Conservation (phyloP, 805 yeast genomes). For the Yamadazyma kitorensis region DNA sequence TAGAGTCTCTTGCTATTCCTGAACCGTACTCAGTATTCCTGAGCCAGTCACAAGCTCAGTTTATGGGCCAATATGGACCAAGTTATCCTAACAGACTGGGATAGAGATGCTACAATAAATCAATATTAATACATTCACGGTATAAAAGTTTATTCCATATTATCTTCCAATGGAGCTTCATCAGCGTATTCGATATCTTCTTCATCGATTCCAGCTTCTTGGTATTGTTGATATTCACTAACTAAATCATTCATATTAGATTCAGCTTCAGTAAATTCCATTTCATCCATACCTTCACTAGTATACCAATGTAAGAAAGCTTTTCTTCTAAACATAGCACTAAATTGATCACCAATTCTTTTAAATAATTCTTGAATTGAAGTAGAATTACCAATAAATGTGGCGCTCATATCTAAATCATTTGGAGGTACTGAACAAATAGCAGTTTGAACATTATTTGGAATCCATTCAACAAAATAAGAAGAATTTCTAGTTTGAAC, state of each 20-base stretch:
- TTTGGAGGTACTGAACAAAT: conserved; percentile 89
- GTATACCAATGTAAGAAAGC: conserved; percentile 98
- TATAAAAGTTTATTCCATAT: conserved; percentile 31
- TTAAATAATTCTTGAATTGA: conserved; percentile 88
- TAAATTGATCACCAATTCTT: conserved; percentile 86
- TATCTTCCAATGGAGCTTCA: conserved; percentile 59
- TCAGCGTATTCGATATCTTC: conserved; percentile 70
- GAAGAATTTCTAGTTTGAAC: conserved; percentile 79
- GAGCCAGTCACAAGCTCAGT: too few relatives aligned
- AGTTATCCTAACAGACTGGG: too few relatives aligned
- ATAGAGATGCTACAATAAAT: too few relatives aligned
- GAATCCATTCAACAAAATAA: conserved; percentile 94
- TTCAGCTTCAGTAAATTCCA: conserved; percentile 93
- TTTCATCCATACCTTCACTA: conserved; percentile 93
- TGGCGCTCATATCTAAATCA: conserved; percentile 84
- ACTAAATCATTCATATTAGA: conserved; percentile 87
- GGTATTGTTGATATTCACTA: conserved; percentile 88
- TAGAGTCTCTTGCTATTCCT: too few relatives aligned
- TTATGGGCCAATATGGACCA: too few relatives aligned
- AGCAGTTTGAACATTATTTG: conserved; percentile 91
- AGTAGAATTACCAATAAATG: conserved; percentile 90
- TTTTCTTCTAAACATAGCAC: conserved; percentile 88
- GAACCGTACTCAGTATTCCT: too few relatives aligned
- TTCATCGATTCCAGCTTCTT: conserved; percentile 75
- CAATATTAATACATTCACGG: conserved; percentile 1